Evolutionary conservation across 1,284 basidiomycete genomes (phyloP).

Genomic region (Trametes sp.): DNA sequence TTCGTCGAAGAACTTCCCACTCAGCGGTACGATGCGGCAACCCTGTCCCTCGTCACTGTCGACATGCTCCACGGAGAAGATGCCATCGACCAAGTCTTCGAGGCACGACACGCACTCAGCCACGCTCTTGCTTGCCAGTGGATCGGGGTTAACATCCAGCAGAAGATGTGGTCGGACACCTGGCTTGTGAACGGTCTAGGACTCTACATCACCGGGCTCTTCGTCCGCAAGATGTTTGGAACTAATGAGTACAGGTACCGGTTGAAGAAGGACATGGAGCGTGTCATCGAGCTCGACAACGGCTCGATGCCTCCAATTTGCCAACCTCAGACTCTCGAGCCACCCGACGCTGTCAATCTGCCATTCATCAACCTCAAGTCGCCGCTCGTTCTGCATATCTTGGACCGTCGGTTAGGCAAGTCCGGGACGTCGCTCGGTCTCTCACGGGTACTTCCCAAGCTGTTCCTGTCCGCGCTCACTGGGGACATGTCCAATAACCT

Average conservation of each 20-base stretch:
- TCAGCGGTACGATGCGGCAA: slow-evolving; percentile 85
- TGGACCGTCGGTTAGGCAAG: slow-evolving; percentile 93
- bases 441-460: slow-evolving; percentile 93
- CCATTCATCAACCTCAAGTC: slow-evolving; percentile 96
- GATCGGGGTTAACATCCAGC: slow-evolving; percentile 97
- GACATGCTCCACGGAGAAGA: slow-evolving; percentile 90
- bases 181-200: slow-evolving; percentile 97
- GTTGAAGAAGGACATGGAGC: slow-evolving; percentile 96
- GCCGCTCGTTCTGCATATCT: slow-evolving; percentile 94
- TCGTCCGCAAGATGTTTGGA: slow-evolving; percentile 88
- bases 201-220: slow-evolving; percentile 90
- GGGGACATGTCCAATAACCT: slow-evolving; percentile 89
- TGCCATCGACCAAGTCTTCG: slow-evolving; percentile 93
- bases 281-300: slow-evolving; percentile 89
- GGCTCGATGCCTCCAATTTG: slow-evolving; percentile 94
- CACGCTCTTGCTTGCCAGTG: slow-evolving; percentile 96
- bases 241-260: slow-evolving; percentile 98
- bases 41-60: slow-evolving; percentile 81
- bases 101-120: slow-evolving; percentile 86
- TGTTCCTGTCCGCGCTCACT: slow-evolving; percentile 94
- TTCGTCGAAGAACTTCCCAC: slow-evolving; percentile 91
- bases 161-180: slow-evolving; percentile 92
- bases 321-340: slow-evolving; percentile 85
- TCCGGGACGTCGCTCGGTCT: slow-evolving; percentile 95
- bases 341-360: slow-evolving; percentile 79